phyloP scores from a whole-genome alignment of 345 rosid genomes.

The Tarenaya hassleriana region DNA sequence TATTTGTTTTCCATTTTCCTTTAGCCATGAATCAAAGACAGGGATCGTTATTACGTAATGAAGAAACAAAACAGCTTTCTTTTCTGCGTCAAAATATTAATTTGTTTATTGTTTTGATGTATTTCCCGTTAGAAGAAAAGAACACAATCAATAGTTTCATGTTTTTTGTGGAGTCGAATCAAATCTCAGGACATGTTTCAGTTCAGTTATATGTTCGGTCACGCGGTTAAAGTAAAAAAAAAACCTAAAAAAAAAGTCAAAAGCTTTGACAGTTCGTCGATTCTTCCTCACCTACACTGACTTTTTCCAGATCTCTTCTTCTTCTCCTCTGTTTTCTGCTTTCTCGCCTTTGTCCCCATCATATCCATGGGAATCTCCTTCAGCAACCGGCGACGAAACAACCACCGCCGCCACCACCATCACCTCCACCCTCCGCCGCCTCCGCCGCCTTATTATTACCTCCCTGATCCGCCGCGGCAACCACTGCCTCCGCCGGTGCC shows the following conservation, averaged over 20 bases:
- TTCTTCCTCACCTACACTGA: conserved; percentile 2
- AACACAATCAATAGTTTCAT: too few species aligned
- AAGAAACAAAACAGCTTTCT: too few species aligned
- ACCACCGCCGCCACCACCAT: conserved; percentile 30
- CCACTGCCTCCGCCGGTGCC: conserved; percentile 36
- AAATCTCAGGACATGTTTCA: background rate
- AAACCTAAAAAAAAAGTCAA: background rate
- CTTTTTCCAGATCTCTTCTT: conserved; percentile 16
- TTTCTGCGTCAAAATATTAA: too few species aligned
- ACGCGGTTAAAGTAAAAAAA: background rate
- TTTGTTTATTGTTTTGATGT: too few species aligned
- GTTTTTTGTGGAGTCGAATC: too few species aligned
- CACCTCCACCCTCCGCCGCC: conserved; percentile 30
- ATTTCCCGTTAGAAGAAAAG: too few species aligned
- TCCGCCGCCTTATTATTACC: conserved; percentile 36
- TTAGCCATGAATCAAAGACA: too few species aligned
- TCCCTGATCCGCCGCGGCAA: conserved; percentile 24
- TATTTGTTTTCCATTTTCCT: too few species aligned
- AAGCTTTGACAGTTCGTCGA: background rate
- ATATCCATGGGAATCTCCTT: conserved; percentile 64
- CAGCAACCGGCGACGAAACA: conserved; percentile 63
- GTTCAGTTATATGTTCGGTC: background rate
- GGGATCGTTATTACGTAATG: too few species aligned
- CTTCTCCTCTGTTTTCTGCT: conserved; percentile 8
- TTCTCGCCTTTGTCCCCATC: background rate